Evolutionary conservation across 2,329 filamentous ascomycete genomes (phyloP).

Genomic region (Colletotrichum karsti): DNA sequence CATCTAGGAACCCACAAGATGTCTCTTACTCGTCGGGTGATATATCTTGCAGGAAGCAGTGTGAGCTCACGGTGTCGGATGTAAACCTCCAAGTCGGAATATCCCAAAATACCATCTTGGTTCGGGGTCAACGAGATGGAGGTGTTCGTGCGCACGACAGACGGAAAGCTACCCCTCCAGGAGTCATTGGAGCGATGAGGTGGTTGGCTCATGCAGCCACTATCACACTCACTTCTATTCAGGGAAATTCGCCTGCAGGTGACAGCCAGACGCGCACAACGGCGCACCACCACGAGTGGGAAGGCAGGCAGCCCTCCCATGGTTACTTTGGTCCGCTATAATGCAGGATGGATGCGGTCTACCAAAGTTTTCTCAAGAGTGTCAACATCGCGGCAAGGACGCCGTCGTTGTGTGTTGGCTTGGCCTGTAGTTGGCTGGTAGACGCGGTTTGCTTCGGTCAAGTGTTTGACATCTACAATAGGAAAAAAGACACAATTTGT

Average conservation of each 20-base stretch:
- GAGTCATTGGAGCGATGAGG: background rate
- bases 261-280: background rate
- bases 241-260: constrained; percentile 6
- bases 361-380: background rate
- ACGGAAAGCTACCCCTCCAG: background rate
- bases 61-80: background rate
- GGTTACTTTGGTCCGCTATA: background rate
- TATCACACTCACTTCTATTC: constrained; percentile 25
- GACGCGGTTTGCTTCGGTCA: background rate
- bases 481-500: background rate
- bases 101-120: background rate
- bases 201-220: constrained; percentile 27
- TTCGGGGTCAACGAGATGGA: background rate
- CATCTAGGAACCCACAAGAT: background rate
- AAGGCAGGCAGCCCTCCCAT: background rate
- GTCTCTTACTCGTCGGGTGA: background rate
- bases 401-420: background rate
- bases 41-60: background rate
- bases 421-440: background rate
- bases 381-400: background rate
- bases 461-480: background rate
- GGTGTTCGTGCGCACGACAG: background rate
- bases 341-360: background rate
- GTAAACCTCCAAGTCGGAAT: background rate
- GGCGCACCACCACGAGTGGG: background rate